Base-by-base conservation (phyloP, 345 rosid species). In the Anacardium occidentale region DNA sequence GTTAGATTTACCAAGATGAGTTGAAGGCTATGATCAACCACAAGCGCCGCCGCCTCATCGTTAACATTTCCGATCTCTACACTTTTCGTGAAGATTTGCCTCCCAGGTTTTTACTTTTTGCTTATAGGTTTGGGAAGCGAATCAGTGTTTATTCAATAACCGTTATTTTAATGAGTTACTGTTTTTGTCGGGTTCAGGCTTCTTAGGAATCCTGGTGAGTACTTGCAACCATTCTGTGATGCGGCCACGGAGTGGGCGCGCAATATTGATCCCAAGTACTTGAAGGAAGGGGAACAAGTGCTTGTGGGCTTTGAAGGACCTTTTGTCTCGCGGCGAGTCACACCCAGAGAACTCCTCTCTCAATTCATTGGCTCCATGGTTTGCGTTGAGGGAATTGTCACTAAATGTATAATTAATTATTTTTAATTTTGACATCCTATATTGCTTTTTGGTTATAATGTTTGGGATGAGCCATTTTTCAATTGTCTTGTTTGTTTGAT, bases 311-410 rank as follows among this genome's bases (percentile, higher is more conserved):
- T 95, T 75, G 97, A 92, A 78, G 99, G 99, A 11, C 94, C 91
- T 64, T 95, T 95, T 75, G 98, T 95, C 44, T 95, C 99, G 70
- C 97, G 98, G 0, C 84, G 91, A 10, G 92, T 95, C 71, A 89
- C 98, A 0, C 99, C 99, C 7, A 86, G 98, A 78, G 99, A 87
- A 10, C 99, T 95, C 79, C 97, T 95, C 59, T 92, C 98, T 2
- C 91, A 86, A 69, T 95, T 83, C 79, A 92, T 95, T 68, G 99
- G 99, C 68, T 92, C 99, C 60, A 81, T 95, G 97, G 97, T 95
- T 70, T 88, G 97, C 69, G 94, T 92, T 12, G 97, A 89, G 65
- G 99, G 99, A 74, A 95, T 95, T 73, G 85, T 95, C 75, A 92
- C 99, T 14, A 95, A 95, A 87, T 95, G 99, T 92, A 90, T 29